Percentiles rank a stretch among this genome's conserved stretches.
Conservation (phyloP, 306 rosid genomes). For the Ammopiptanthus mongolicus region DNA sequence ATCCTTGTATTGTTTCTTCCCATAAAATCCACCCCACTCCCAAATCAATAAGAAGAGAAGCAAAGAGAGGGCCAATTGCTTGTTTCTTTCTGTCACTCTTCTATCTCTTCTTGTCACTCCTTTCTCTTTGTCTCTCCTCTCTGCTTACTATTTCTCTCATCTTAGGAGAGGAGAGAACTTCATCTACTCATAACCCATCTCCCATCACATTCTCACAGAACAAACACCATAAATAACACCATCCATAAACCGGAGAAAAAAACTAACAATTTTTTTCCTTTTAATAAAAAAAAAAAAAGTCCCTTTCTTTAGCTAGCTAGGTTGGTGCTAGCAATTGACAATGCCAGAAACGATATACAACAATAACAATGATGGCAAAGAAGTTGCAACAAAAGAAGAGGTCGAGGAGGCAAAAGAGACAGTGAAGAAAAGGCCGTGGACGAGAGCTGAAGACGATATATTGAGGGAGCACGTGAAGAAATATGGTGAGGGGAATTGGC, state of each 20-base stretch:
- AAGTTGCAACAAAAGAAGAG: not conserved
- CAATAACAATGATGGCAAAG: not conserved
- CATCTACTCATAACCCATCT: not conserved
- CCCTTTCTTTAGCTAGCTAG: no score
- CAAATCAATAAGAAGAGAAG: not conserved
- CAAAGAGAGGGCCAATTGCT: not conserved
- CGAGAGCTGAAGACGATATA: slow-evolving; percentile 43
- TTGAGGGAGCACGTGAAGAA: slow-evolving; percentile 53
- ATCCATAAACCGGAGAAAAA: not conserved
- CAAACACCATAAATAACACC: no score
- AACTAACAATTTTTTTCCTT: not conserved
- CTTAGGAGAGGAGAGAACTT: slow-evolving; percentile 45
- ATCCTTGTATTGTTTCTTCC: not conserved
- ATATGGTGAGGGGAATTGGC: slow-evolving; percentile 73
- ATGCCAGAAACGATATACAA: not conserved
- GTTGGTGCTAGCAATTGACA: not conserved
- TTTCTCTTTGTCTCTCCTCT: slow-evolving; percentile 12
- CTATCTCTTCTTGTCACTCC: not conserved
- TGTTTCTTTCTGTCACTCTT: not conserved
- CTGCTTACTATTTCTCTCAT: slow-evolving; percentile 14
- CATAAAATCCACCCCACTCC: not conserved
- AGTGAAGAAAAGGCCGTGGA: slow-evolving; percentile 72
- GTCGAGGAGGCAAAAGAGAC: not conserved
- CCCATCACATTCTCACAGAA: not conserved
- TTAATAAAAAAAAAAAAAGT: no score